phyloP scores from a whole-genome alignment of 139 green algal genomes.

The Yamagishiella unicocca region DNA sequence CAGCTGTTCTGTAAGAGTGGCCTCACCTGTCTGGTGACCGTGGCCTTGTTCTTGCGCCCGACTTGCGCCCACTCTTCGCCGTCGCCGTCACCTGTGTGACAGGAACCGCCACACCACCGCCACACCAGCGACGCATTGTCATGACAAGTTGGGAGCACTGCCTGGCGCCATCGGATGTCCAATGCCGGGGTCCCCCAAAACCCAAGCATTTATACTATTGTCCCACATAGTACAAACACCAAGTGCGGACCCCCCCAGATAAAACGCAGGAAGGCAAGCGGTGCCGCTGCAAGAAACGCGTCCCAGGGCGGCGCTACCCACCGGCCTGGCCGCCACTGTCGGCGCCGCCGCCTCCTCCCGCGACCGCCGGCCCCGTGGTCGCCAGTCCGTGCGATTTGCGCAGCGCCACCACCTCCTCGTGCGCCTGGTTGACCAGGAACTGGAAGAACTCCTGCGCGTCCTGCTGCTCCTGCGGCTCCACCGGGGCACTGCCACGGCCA shows the following conservation, averaged over 20 bases:
- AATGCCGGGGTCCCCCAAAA: no score
- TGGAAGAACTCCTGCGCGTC: constrained; percentile 89
- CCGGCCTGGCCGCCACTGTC: not conserved
- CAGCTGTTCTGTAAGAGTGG: no score
- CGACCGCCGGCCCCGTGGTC: not conserved
- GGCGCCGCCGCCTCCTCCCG: not conserved
- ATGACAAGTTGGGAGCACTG: no score
- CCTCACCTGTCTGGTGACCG: constrained; percentile 55
- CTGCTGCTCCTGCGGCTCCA: constrained; percentile 78
- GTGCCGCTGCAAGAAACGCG: no score
- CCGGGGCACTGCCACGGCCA: not conserved
- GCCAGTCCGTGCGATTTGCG: constrained; percentile 34
- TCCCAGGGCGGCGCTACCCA: no score
- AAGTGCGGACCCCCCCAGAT: no score
- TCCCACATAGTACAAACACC: no score
- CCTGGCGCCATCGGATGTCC: no score
- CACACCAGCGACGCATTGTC: no score
- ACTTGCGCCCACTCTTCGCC: constrained; percentile 65
- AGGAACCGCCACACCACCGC: no score
- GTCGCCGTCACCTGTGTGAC: constrained; percentile 20
- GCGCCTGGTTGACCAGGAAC: constrained; percentile 77
- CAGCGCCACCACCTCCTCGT: constrained; percentile 79
- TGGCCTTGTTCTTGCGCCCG: constrained; percentile 61
- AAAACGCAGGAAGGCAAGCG: no score
- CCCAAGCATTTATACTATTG: no score